Evolutionary conservation across 2,329 filamentous ascomycete genomes (phyloP).

Genomic region (Cladosporium austrohemisphaericum): DNA sequence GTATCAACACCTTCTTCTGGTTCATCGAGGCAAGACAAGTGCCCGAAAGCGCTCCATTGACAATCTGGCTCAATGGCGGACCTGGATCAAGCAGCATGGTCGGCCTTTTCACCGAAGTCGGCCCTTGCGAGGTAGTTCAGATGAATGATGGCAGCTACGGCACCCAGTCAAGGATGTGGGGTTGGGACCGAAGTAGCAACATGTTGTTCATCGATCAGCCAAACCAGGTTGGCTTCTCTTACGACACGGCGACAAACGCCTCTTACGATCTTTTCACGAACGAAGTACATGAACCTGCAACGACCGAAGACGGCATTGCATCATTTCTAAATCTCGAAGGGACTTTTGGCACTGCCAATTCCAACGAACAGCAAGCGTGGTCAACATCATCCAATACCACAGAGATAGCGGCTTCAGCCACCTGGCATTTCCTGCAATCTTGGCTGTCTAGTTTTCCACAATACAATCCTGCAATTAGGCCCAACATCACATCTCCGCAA

Average conservation of each 20-base stretch:
- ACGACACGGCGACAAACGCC: constrained; percentile 60
- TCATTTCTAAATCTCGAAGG: constrained; percentile 53
- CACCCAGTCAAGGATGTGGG: constrained; percentile 55
- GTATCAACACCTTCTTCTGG: constrained; percentile 64
- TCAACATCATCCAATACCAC: constrained; percentile 33
- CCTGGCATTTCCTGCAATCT: constrained; percentile 63
- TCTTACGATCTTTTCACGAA: constrained; percentile 50
- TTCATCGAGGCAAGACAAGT: constrained; percentile 55
- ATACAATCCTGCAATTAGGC: constrained; percentile 40
- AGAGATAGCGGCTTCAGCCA: constrained; percentile 40
- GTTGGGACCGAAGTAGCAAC: constrained; percentile 61
- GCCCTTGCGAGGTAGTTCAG: constrained; percentile 45
- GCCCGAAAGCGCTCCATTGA: constrained; percentile 50
- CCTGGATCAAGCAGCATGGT: constrained; percentile 63
- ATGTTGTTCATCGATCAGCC: constrained; percentile 61
- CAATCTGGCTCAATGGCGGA: constrained; percentile 66
- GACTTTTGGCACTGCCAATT: constrained; percentile 59
- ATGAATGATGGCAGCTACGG: constrained; percentile 38
- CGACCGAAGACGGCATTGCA: constrained; percentile 20
- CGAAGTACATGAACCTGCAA: constrained; percentile 40
- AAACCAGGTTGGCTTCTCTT: constrained; percentile 66
- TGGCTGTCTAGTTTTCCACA: constrained; percentile 47
- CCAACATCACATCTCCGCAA: constrained; percentile 51
- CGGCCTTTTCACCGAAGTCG: constrained; percentile 60
- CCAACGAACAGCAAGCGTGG: constrained; percentile 16